phyloP scores from a whole-genome alignment of 768 basidiomycete genomes.

The Mycena vitilis region DNA sequence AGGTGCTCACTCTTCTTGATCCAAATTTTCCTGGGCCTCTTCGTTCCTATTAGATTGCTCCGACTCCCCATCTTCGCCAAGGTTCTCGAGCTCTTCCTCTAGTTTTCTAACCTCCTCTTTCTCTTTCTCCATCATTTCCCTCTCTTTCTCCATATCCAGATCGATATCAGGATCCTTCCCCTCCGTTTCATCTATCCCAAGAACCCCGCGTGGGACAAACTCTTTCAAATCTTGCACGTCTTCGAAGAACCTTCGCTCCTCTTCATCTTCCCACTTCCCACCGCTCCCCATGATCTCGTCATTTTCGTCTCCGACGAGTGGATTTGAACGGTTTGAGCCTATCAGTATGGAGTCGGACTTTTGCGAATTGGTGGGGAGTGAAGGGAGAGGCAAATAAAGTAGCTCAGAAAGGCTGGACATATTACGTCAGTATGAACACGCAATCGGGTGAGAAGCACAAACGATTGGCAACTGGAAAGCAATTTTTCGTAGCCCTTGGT shows the following conservation, averaged over 20 bases:
- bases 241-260: conserved; percentile 94
- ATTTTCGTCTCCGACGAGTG: conserved; percentile 59
- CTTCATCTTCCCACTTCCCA: conserved; percentile 98
- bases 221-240: conserved; percentile 92
- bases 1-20: conserved; percentile 52
- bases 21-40: conserved; percentile 12
- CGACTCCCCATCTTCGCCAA: conserved; percentile 54
- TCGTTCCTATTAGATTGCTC: conserved; percentile 50
- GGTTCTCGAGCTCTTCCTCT: conserved; percentile 80
- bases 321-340: conserved; percentile 57
- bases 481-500: conserved; percentile 95
- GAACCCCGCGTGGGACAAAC: conserved; percentile 88
- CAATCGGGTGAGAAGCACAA: conserved; percentile 38
- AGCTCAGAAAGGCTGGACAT: conserved; percentile 84
- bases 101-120: conserved; percentile 81
- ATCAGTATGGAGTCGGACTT: conserved; percentile 87
- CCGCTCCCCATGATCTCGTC: conserved; percentile 69
- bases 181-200: conserved; percentile 75
- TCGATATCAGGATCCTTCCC: conserved; percentile 49
- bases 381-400: conserved; percentile 84
- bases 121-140: conserved; percentile 66
- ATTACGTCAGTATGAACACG: conserved; percentile 31
- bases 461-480: conserved; percentile 90
- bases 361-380: conserved; percentile 84
- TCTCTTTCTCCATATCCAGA: conserved; percentile 62